Percentiles rank a stretch among this genome's conserved stretches.
phyloP scores from a whole-genome alignment of 2,329 filamentous ascomycete genomes.

The Malbranchea cinnamomea region DNA sequence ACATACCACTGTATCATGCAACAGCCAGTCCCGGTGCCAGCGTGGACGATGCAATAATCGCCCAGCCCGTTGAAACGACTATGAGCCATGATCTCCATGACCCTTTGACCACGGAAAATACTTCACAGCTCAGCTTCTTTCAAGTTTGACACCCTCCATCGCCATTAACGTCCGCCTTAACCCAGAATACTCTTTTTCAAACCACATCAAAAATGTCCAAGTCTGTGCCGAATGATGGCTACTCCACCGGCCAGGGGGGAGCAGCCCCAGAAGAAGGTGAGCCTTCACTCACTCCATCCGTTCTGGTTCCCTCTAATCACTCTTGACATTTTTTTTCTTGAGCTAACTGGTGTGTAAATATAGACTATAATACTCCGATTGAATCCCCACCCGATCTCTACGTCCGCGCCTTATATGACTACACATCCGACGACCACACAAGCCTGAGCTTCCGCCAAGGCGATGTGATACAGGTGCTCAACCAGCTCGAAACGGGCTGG shows the following conservation, averaged over 20 bases:
- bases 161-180: no score
- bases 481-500: constrained; percentile 95
- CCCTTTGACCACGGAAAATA: no score
- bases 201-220: no score
- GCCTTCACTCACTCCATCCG: neutral
- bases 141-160: no score
- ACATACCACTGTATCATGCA: no score
- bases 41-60: no score
- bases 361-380: constrained; percentile 6
- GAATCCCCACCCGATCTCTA: constrained; percentile 49
- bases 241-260: neutral
- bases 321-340: neutral
- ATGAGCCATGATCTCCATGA: no score
- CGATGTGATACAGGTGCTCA: constrained; percentile 96
- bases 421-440: constrained; percentile 91
- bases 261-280: constrained; percentile 1
- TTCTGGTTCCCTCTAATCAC: no score
- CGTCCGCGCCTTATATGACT: constrained; percentile 92
- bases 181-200: no score
- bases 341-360: constrained; percentile 1
- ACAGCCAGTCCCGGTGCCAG: no score
- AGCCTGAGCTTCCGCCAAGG: constrained; percentile 94
- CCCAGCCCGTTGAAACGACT: no score
- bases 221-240: constrained; percentile 3
- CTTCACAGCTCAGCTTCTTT: no score